These are phyloP conservation scores for Eleusine coracana DNA, from an alignment of 176 grass and related monocot species.

Conservation along the genomic window DNA sequence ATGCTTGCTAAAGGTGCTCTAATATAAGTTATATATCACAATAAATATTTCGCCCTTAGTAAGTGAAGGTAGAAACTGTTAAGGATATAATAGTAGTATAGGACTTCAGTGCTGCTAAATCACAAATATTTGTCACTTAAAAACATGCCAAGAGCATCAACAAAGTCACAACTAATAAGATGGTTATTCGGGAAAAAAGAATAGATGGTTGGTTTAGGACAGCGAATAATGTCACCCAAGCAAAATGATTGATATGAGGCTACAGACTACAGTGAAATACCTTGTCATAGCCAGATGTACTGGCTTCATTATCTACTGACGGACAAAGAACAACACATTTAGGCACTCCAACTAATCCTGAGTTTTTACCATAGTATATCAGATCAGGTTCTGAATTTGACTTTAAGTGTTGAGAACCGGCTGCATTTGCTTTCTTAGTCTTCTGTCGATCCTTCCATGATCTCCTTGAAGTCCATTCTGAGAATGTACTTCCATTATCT, in stretches of 20 bases:
- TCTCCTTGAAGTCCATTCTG: conserved; percentile 77
- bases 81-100: no score
- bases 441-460: conserved; percentile 78
- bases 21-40: not conserved
- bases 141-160: not conserved
- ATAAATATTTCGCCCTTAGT: not conserved
- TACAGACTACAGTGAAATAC: conserved; percentile 42
- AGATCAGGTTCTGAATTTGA: conserved; percentile 73
- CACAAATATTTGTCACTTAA: conserved; percentile 1
- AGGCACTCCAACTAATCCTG: conserved; percentile 73
- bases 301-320: conserved; percentile 47
- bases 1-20: not conserved
- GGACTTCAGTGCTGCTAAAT: not conserved
- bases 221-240: not conserved
- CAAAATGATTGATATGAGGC: not conserved
- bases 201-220: not conserved
- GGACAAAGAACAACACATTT: conserved; percentile 60
- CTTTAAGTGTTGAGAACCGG: conserved; percentile 41
- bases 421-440: conserved; percentile 51
- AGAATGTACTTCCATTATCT: conserved; percentile 51
- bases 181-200: not conserved
- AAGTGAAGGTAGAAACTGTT: not conserved
- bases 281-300: conserved; percentile 85
- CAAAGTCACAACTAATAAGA: conserved; percentile 2
- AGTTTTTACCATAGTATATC: conserved; percentile 93